These are phyloP conservation scores for Lagenidium giganteum DNA, from an alignment of 352 stramenopile species.

Conservation along the genomic window DNA sequence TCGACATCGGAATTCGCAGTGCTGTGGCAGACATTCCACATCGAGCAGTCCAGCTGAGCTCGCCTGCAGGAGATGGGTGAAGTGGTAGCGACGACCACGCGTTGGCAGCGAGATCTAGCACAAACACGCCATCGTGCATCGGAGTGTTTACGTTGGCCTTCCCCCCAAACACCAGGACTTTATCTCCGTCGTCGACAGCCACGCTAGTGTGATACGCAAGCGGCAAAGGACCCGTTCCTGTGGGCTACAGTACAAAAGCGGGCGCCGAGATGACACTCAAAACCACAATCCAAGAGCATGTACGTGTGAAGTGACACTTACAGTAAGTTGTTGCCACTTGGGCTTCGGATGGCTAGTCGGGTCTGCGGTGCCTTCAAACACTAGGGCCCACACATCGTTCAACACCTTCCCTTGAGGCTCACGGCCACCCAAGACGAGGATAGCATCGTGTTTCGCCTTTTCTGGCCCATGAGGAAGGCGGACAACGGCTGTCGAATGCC, in stretches of 20 bases:
- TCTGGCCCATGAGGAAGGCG: slow-evolving; percentile 13
- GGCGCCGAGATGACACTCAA: neutral
- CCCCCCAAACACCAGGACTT: slow-evolving; percentile 51
- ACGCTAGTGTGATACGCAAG: slow-evolving; percentile 43
- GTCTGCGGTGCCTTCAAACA: slow-evolving; percentile 5
- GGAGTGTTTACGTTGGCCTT: slow-evolving; percentile 12
- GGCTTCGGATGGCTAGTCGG: neutral
- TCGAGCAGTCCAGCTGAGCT: slow-evolving; percentile 1
- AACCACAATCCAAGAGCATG: no score
- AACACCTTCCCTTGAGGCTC: slow-evolving; percentile 25
- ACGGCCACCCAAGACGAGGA: slow-evolving; percentile 48
- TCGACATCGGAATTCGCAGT: slow-evolving; percentile 12
- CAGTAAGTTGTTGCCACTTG: slow-evolving; percentile 34
- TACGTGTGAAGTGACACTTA: slow-evolving; percentile 9
- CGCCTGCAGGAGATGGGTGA: no score
- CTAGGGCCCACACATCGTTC: slow-evolving; percentile 41
- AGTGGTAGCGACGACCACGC: slow-evolving; percentile 29
- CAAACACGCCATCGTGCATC: slow-evolving; percentile 29
- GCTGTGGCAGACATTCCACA: slow-evolving; percentile 4
- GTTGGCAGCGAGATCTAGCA: slow-evolving; percentile 46
- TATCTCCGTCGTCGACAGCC: slow-evolving; percentile 21
- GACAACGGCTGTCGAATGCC: slow-evolving; percentile 29
- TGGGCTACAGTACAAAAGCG: slow-evolving; percentile 20
- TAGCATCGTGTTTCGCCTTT: slow-evolving; percentile 14
- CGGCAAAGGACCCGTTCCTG: slow-evolving; percentile 41